A percentile compares a stretch with the other conserved stretches of the same genome.
phyloP scores from a whole-genome alignment of 139 green algal species.

The Axilococcus clingmanii region DNA sequence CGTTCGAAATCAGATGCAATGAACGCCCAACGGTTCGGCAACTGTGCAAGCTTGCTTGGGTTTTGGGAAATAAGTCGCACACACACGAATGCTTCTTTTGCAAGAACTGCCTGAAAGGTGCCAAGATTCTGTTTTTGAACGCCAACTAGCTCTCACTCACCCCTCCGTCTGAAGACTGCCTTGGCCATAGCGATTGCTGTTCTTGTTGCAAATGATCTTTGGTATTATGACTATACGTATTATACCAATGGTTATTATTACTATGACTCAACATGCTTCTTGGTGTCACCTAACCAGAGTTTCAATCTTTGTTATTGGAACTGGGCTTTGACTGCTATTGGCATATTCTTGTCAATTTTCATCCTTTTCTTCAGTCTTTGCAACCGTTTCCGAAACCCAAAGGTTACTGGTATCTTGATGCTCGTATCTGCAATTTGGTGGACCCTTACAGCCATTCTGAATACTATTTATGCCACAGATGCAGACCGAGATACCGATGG shows the following conservation, averaged over 20 bases:
- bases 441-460: background rate
- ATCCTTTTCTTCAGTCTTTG: background rate
- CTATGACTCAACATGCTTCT: background rate
- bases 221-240: background rate
- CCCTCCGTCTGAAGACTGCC: background rate
- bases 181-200: background rate
- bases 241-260: background rate
- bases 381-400: background rate
- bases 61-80: too few relatives aligned
- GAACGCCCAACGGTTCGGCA: too few relatives aligned
- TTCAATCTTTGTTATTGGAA: constrained; percentile 1
- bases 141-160: too few relatives aligned
- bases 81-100: too few relatives aligned
- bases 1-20: too few relatives aligned
- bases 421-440: background rate
- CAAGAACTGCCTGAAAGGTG: too few relatives aligned
- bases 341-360: background rate
- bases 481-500: background rate
- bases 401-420: background rate
- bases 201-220: background rate
- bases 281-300: background rate
- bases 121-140: too few relatives aligned
- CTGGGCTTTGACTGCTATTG: background rate
- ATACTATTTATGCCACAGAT: background rate
- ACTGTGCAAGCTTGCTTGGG: too few relatives aligned